These are phyloP conservation scores for Claviceps humidiphila DNA, from an alignment of 2,329 filamentous ascomycete species.

Conservation along the genomic window DNA sequence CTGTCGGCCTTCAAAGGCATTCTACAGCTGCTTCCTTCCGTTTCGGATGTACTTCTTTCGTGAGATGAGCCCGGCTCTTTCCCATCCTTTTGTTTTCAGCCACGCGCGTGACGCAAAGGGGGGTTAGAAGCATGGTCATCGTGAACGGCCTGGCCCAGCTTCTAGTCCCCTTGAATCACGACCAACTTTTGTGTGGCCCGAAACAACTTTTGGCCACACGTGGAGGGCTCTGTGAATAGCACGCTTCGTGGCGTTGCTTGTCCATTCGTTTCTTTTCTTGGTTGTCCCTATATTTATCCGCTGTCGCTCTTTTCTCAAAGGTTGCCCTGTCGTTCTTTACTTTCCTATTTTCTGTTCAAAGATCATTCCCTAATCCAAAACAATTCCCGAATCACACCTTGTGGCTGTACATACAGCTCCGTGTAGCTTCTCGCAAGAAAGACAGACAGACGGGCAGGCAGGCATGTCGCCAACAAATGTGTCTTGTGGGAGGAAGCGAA, in stretches of 20 bases:
- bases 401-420: too few relatives aligned
- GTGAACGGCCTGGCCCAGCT: not conserved
- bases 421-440: not conserved
- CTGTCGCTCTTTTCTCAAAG: conserved; percentile 3
- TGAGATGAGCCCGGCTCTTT: conserved; percentile 6
- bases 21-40: not conserved
- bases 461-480: conserved; percentile 15
- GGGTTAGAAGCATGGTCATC: conserved; percentile 2
- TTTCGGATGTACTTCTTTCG: not conserved
- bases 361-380: not conserved
- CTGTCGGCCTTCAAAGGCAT: not conserved
- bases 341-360: not conserved
- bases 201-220: not conserved
- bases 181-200: not conserved
- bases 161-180: not conserved
- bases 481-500: conserved; percentile 19
- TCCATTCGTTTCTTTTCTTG: conserved; percentile 4
- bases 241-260: conserved; percentile 1
- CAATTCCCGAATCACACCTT: too few relatives aligned
- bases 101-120: conserved; percentile 6
- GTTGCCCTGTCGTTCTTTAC: not conserved
- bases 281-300: not conserved
- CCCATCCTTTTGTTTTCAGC: conserved; percentile 3
- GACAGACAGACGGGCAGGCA: not conserved
- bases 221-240: not conserved